Conservation (phyloP, 768 basidiomycete genomes). For the Serendipita sp. region DNA sequence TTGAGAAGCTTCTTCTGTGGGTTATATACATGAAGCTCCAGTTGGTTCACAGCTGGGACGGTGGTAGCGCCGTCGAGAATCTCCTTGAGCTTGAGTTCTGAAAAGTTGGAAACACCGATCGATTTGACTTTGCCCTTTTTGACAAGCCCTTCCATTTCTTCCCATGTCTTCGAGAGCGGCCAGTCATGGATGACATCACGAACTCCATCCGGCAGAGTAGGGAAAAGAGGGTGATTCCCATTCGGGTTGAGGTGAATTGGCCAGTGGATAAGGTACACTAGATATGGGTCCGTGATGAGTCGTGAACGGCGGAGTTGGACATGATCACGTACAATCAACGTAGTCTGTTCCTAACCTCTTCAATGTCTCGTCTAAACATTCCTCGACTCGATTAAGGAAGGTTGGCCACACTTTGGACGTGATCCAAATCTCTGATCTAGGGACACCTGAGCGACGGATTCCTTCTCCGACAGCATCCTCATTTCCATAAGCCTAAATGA, state of each 20-base stretch:
- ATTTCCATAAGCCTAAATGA: constrained; percentile 23
- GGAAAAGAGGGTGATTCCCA: not conserved
- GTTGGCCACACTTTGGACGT: constrained; percentile 29
- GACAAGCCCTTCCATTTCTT: constrained; percentile 62
- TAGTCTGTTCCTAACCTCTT: constrained; percentile 46
- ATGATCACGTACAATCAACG: constrained; percentile 19
- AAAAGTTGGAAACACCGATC: constrained; percentile 62
- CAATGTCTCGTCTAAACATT: constrained; percentile 49
- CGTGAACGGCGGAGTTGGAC: not conserved
- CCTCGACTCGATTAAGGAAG: constrained; percentile 28
- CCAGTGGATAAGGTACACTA: constrained; percentile 67
- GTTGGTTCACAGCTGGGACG: constrained; percentile 6
- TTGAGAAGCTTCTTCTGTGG: constrained; percentile 3
- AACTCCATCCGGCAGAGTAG: not conserved
- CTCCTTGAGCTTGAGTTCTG: not conserved
- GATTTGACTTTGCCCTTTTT: constrained; percentile 61
- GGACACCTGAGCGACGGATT: constrained; percentile 38
- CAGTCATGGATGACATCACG: not conserved
- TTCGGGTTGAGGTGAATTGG: constrained; percentile 16
- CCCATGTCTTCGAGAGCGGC: constrained; percentile 45
- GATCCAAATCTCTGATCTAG: constrained; percentile 49
- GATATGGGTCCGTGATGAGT: too few relatives aligned
- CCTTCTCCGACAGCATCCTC: constrained; percentile 56
- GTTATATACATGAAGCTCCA: constrained; percentile 9
- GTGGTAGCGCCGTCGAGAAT: not conserved